Conservation (phyloP, 805 yeast species). For the Myxozyma neotropica region DNA sequence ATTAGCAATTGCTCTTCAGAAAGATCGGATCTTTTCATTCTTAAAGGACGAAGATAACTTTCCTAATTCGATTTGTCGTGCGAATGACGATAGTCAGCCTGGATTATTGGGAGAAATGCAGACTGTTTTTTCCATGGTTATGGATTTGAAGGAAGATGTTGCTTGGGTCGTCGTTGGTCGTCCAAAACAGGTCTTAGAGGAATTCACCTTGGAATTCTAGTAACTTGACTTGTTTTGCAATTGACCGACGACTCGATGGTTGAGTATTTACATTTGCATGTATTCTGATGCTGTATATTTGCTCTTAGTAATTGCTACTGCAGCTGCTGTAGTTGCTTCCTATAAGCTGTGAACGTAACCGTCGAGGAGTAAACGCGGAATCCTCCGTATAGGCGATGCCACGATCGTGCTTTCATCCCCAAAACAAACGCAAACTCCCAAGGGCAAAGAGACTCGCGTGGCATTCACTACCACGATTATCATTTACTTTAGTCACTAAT, state of each 20-base stretch:
- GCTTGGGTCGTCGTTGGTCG: conserved; percentile 37
- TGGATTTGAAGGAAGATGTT: conserved; percentile 35
- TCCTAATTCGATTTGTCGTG: conserved; percentile 39
- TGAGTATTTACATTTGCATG: no score
- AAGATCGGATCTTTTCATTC: conserved; percentile 28
- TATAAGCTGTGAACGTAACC: no score
- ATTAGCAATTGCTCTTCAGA: conserved; percentile 9
- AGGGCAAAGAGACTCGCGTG: not conserved
- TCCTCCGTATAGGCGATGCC: not conserved
- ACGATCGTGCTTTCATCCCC: not conserved
- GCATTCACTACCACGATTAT: not conserved
- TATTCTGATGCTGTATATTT: not conserved
- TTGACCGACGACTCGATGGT: no score
- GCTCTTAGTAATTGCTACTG: not conserved
- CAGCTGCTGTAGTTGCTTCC: no score
- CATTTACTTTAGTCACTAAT: not conserved
- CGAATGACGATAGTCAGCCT: conserved; percentile 26
- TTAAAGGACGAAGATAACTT: conserved; percentile 36
- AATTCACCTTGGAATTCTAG: conserved; percentile 19
- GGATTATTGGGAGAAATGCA: conserved; percentile 33
- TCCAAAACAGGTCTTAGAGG: conserved; percentile 33
- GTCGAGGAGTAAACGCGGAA: no score
- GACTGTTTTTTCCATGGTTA: conserved; percentile 39
- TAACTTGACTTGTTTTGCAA: not conserved
- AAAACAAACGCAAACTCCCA: not conserved